Percentiles rank a stretch among this genome's conserved stretches.
phyloP scores from a whole-genome alignment of 495 filamentous ascomycete genomes.

The Trichocladium antarcticum region DNA sequence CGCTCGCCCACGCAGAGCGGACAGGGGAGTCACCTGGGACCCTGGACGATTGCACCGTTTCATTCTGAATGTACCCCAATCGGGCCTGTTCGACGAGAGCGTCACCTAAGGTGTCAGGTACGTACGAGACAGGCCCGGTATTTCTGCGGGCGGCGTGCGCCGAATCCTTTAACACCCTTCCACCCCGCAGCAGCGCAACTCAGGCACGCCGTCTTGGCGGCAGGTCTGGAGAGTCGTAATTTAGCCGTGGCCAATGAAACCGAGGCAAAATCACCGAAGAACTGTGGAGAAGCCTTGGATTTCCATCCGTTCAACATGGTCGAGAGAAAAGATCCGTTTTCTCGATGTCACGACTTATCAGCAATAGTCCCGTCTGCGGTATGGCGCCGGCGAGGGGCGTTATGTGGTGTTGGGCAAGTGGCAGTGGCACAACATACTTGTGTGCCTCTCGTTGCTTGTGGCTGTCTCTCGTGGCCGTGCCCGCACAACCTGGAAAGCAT shows the following conservation, averaged over 20 bases:
- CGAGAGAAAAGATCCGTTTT: too few relatives aligned
- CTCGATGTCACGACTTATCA: too few relatives aligned
- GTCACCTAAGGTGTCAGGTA: background rate
- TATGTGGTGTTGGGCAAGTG: too few relatives aligned
- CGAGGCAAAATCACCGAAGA: constrained; percentile 22
- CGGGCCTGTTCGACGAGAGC: constrained; percentile 21
- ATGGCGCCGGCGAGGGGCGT: too few relatives aligned
- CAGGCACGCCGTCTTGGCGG: constrained; percentile 5
- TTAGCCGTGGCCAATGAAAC: constrained; percentile 31
- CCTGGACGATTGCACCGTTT: constrained; percentile 19
- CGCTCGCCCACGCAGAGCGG: background rate
- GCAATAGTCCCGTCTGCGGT: too few relatives aligned
- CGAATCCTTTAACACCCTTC: constrained; percentile 3
- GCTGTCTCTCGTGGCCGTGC: too few relatives aligned
- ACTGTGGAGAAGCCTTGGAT: constrained; percentile 4
- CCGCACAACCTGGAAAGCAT: too few relatives aligned
- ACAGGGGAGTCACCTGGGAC: background rate
- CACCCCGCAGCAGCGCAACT: constrained; percentile 5
- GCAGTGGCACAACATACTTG: too few relatives aligned
- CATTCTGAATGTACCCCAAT: constrained; percentile 23
- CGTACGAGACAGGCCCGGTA: constrained; percentile 9
- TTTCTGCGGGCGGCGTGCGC: too few relatives aligned
- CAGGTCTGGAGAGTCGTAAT: constrained; percentile 23
- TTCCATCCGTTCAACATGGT: background rate
- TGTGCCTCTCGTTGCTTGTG: too few relatives aligned